Percentiles rank a stretch among this genome's conserved stretches.
phyloP scores from a whole-genome alignment of 495 filamentous ascomycete genomes.

The Aspergillus incahuasiensis region DNA sequence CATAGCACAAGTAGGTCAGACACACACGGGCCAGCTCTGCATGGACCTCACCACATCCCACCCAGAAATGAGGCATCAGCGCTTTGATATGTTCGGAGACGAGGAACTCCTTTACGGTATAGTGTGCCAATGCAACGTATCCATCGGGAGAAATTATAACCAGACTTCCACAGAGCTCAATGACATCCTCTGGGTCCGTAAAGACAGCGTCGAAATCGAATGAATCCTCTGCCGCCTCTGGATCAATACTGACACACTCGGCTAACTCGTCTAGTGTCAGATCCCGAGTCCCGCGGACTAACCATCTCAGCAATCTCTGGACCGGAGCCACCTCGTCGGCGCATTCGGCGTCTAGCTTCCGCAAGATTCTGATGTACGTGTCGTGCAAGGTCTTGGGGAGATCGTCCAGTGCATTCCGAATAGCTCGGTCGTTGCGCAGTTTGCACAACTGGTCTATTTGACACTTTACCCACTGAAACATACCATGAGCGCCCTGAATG shows the following conservation, averaged over 20 bases:
- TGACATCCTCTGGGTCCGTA: not conserved
- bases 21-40: not conserved
- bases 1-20: not conserved
- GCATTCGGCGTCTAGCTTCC: not conserved
- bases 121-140: not conserved
- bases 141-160: not conserved
- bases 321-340: not conserved
- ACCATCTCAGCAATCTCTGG: not conserved
- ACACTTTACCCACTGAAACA: not conserved
- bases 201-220: not conserved
- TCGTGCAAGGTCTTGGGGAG: not conserved
- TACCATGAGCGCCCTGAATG: not conserved
- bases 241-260: not conserved
- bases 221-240: not conserved
- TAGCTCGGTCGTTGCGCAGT: not conserved
- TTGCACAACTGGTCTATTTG: not conserved
- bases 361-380: not conserved
- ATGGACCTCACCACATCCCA: not conserved
- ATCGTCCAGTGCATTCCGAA: not conserved
- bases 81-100: not conserved
- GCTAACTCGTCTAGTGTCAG: not conserved
- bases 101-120: not conserved
- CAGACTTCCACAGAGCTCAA: not conserved
- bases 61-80: not conserved
- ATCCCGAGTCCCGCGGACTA: not conserved